Conservation (phyloP, 306 rosid genomes). For the Canavalia gladiata region DNA sequence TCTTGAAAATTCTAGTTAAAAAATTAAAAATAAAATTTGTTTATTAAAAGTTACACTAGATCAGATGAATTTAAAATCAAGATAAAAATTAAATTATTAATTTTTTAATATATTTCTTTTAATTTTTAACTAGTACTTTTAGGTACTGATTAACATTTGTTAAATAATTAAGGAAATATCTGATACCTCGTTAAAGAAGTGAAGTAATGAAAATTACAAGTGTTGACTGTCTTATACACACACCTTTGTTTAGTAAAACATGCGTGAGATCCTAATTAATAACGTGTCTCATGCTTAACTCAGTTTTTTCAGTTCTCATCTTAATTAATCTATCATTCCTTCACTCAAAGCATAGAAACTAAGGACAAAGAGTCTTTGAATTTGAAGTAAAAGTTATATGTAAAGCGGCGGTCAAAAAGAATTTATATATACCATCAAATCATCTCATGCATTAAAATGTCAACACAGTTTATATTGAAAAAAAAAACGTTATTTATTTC, state of each 20-base stretch:
- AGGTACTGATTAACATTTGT: not conserved
- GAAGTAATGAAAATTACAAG: slow-evolving; percentile 1
- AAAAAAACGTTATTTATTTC: not conserved
- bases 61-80: too few relatives aligned
- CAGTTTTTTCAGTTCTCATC: not conserved
- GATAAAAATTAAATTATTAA: too few relatives aligned
- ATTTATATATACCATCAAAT: not conserved
- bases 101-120: too few relatives aligned
- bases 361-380: not conserved
- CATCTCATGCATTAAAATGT: not conserved
- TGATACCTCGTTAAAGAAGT: not conserved
- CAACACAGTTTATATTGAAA: not conserved
- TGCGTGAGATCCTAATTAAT: not conserved
- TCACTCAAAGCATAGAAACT: not conserved
- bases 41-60: too few relatives aligned
- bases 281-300: slow-evolving; percentile 34
- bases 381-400: not conserved
- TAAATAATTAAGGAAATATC: not conserved
- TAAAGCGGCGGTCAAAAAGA: not conserved
- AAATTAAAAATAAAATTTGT: too few relatives aligned
- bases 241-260: not conserved
- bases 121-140: too few relatives aligned
- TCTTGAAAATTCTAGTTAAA: too few relatives aligned
- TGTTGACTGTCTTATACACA: not conserved
- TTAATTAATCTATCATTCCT: slow-evolving; percentile 10